Conservation (phyloP, 108 stramenopile species). For the Nannochloropsis gaditana region DNA sequence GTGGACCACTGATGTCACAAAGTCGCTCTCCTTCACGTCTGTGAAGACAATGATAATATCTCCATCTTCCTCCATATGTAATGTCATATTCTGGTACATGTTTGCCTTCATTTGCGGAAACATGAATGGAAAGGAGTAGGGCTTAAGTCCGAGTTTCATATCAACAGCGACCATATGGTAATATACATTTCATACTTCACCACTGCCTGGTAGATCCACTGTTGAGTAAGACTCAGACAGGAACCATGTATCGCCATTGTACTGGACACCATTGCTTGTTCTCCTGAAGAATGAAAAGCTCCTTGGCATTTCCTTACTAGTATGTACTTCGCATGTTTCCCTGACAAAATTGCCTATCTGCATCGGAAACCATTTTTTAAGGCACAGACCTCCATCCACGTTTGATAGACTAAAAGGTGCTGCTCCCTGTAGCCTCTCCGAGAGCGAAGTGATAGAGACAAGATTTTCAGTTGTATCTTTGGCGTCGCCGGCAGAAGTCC, state of each 20-base stretch:
- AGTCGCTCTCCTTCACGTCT: not conserved
- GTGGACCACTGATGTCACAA: conserved; percentile 14
- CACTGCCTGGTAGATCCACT: not conserved
- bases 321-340: not conserved
- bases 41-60: not conserved
- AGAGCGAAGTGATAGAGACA: not conserved
- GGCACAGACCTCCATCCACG: not conserved
- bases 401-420: not conserved
- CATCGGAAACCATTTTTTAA: not conserved
- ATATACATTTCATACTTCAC: not conserved
- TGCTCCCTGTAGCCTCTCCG: not conserved
- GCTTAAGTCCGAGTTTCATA: not conserved
- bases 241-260: not conserved
- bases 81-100: not conserved
- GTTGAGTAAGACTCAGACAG: not conserved
- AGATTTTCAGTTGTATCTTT: not conserved
- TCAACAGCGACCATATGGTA: not conserved
- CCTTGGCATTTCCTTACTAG: not conserved
- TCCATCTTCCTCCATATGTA: not conserved
- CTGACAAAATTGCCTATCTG: not conserved
- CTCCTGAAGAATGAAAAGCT: not conserved
- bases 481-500: not conserved
- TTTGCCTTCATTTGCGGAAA: not conserved
- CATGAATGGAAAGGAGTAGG: not conserved
- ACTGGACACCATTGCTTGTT: not conserved